Evolutionary conservation across 1,139 yeast species (phyloP).

Genomic region (Zygoascus hellenicus): DNA sequence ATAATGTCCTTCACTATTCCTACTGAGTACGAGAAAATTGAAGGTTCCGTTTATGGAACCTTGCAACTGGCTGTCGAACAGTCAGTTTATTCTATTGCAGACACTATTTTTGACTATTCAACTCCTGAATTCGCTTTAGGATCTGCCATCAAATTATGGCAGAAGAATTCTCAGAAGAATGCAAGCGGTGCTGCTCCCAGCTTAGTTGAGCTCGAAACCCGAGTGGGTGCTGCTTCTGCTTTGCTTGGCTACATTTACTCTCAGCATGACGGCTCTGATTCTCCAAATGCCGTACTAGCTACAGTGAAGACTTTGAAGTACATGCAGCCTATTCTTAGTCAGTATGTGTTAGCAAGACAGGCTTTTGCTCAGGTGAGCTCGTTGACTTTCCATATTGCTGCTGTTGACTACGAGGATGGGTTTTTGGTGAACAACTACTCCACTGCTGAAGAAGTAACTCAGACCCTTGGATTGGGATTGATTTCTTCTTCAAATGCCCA

Average conservation of each 20-base stretch:
- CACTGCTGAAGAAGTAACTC: constrained; percentile 59
- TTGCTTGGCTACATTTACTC: constrained; percentile 64
- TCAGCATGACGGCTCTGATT: constrained; percentile 15
- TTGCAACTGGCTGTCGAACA: constrained; percentile 62
- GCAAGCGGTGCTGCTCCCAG: constrained; percentile 53
- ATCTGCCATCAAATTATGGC: constrained; percentile 58
- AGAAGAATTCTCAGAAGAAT: constrained; percentile 42
- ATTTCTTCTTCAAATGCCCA: constrained; percentile 52
- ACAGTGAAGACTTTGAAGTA: constrained; percentile 64
- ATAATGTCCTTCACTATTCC: constrained; percentile 15
- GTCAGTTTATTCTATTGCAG: constrained; percentile 56
- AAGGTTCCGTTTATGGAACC: constrained; percentile 35
- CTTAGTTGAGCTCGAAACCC: constrained; percentile 58
- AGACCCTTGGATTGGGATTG: constrained; percentile 62
- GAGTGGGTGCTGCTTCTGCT: constrained; percentile 80
- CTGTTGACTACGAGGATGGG: constrained; percentile 37
- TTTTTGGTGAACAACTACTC: constrained; percentile 61
- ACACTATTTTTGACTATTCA: constrained; percentile 65
- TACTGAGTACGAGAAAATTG: constrained; percentile 22
- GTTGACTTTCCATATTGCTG: constrained; percentile 66
- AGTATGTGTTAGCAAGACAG: constrained; percentile 31
- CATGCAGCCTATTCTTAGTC: constrained; percentile 53
- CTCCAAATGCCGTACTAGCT: constrained; percentile 43
- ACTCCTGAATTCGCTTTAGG: constrained; percentile 60
- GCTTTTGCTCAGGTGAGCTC: constrained; percentile 22